A percentile compares a stretch with the other conserved stretches of the same genome.
Evolutionary conservation across 257 asterid genomes (phyloP).

Genomic region (Solanum boliviense): DNA sequence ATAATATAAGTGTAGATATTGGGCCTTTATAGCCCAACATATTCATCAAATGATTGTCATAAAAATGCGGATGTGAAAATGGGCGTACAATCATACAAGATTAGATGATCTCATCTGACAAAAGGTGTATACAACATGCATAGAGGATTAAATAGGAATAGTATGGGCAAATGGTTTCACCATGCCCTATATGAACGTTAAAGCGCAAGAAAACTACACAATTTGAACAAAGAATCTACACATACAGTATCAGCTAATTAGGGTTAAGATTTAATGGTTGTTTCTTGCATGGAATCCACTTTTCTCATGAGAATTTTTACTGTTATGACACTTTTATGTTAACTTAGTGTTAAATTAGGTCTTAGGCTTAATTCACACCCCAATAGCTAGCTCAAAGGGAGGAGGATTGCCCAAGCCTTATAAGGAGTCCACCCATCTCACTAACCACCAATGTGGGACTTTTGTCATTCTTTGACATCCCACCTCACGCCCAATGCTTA

Average conservation of each 20-base stretch:
- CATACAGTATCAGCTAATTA: background rate
- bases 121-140: background rate
- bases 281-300: background rate
- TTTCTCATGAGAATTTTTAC: background rate
- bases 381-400: background rate
- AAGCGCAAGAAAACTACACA: background rate
- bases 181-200: background rate
- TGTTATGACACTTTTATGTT: background rate
- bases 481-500: too few relatives aligned
- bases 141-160: background rate
- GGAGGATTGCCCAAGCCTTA: background rate
- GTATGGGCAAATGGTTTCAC: background rate
- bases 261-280: background rate
- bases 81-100: background rate
- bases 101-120: background rate
- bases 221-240: background rate
- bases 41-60: background rate
- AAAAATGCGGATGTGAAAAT: background rate
- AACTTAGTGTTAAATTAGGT: background rate
- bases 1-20: background rate
- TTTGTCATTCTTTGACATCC: too few relatives aligned
- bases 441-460: too few relatives aligned
- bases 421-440: too few relatives aligned
- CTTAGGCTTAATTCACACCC: background rate
- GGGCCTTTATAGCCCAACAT: background rate